A percentile compares a stretch with the other conserved stretches of the same genome.
phyloP scores from a whole-genome alignment of 345 rosid species.

The Trapa incisa region DNA sequence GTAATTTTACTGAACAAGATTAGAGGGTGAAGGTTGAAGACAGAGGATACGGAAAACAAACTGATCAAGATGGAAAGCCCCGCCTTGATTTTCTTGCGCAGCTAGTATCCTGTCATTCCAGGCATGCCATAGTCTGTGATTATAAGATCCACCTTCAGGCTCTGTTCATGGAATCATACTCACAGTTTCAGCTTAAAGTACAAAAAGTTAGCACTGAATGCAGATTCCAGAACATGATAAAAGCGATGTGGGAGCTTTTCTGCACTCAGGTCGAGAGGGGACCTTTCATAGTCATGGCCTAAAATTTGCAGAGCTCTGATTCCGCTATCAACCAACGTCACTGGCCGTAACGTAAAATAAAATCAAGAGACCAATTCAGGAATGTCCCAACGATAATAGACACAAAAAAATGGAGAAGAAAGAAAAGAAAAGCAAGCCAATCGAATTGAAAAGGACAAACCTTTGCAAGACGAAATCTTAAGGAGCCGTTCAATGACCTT shows the following conservation, averaged over 20 bases:
- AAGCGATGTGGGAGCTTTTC: background rate
- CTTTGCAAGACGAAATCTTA: slow-evolving; percentile 67
- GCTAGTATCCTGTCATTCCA: slow-evolving; percentile 94
- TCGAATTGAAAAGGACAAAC: slow-evolving; percentile 14
- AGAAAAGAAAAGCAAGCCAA: background rate
- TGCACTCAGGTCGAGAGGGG: slow-evolving; percentile 4
- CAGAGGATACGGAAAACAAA: background rate
- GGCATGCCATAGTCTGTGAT: slow-evolving; percentile 99
- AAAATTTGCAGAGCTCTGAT: slow-evolving; percentile 66
- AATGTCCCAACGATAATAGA: background rate
- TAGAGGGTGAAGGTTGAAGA: too few relatives aligned
- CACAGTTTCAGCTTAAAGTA: background rate
- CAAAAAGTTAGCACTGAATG: background rate
- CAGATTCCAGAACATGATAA: background rate
- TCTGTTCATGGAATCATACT: slow-evolving; percentile 17
- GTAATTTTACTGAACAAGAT: too few relatives aligned
- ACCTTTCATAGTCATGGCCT: slow-evolving; percentile 59
- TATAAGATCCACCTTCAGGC: slow-evolving; percentile 74
- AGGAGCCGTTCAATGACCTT: slow-evolving; percentile 81
- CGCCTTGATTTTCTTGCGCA: slow-evolving; percentile 77
- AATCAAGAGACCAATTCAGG: background rate
- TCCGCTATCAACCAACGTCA: slow-evolving; percentile 90
- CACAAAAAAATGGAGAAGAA: too few relatives aligned
- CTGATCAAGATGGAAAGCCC: background rate
- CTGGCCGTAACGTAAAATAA: slow-evolving; percentile 27